Evolutionary conservation across 1,284 basidiomycete genomes (phyloP), one percentile per base, ranked within the genome.

Genomic region (Ganoderma sinense): DNA sequence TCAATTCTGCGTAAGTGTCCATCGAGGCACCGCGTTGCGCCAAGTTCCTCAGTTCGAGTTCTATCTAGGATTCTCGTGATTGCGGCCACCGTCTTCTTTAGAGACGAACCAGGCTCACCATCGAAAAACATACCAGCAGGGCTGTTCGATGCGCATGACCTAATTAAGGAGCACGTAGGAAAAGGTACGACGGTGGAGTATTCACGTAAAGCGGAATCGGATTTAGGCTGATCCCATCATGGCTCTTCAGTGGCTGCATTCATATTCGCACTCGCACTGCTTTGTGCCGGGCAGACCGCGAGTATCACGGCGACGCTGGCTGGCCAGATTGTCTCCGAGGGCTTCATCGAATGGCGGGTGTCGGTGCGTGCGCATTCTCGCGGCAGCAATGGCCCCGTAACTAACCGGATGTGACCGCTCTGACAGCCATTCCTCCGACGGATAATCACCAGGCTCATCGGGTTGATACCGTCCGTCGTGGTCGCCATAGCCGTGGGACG

Each of bases 251-350:
- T 87, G 55, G 91, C 95, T 23, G 96, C 91, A 0, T 88, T 92
- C 59, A 82, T 97, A 60, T 98, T 98, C 76, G 96, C 96, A 0
- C 78, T 98, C 59, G 94, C 94, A 2, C 82, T 98, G n/a, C 86
- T 97, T 8, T 91, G 92, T 65, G 87, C 96, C 0, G 97, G 97
- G 7, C 96, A 98, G 84, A 96, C 94, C 70, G 94, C 97, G 0
- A 95, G 93, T 29, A 90, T 99, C 71, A 96, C 97, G 0, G 96
- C 95, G 7, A 98, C 97, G 0, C 86, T 98, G 7, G 94, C 96
- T 0, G 97, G 97, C 0, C 93, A 99, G 81, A 91, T 97, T 61
- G 93, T 99, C 41, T 93, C 92, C 0, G 97, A 99, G 82, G 97
- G 97, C 0, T 98, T 98, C 80, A 88, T 99, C 71, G 89, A 91